Base-by-base conservation (phyloP, 2,329 filamentous ascomycete species). In the Xylariaceae sp. region DNA sequence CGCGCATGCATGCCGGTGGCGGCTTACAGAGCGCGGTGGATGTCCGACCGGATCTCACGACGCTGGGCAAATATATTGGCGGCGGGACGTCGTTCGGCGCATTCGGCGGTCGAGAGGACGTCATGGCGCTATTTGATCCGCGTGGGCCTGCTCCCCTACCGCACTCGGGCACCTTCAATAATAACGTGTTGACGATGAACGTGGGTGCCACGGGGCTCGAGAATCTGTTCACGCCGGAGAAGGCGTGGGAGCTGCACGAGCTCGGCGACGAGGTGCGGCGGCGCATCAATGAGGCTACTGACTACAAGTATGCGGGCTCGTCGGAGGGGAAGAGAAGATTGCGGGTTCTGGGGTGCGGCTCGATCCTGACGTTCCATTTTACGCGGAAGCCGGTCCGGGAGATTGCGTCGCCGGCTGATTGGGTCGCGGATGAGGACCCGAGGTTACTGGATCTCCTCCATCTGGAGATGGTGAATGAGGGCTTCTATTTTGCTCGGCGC, bases 61-160 rank as follows among this genome's bases (percentile, higher is more conserved):
- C 84, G 0, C 71, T 88, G 47, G 87, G 87, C 0, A 89, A 89
- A 67, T 88, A 82, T 66, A 73, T 88, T 1, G 87, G 86, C 4
- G 87, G 86, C 2, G 87, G 86, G 0, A 78, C 88, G 66, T 78
- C 82, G 0, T 87, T 88, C 67, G 87, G 86, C 1, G 85, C 82
- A 0, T 88, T 90, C 67, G 86, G 87, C 0, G 87, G 87, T 62
- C 0, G 75, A 77, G 23, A 68, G 69, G 78, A 83, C 4, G 77
- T 88, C 61, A 87, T 89, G 83, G 58, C 62, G n/a, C 66, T 80
- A 10, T 85, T 80, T 68, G 78, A 81, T 66, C 78, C 79, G 10
- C 63, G 75, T 15, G 64, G 66, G 2, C 58, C 67, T 0, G 71
- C 67, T 1, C 67, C 70, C 1, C 70, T 82, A 2, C 68, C 73